These are phyloP conservation scores for Zymoseptoria ardabiliae DNA, from an alignment of 2,329 filamentous ascomycete species.

Conservation along the genomic window DNA sequence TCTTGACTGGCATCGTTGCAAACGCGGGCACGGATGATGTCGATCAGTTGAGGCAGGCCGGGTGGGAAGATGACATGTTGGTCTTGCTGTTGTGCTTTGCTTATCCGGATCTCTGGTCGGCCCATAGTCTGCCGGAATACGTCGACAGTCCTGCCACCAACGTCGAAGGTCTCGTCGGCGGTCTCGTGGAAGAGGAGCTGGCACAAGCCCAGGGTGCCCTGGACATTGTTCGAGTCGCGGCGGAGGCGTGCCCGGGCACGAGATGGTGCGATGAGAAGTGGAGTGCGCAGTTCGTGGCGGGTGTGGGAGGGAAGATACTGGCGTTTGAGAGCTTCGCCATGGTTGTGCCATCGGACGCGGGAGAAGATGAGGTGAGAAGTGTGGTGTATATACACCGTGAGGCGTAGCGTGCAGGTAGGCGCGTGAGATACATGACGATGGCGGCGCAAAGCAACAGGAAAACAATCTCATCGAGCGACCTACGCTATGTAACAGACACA, in stretches of 20 bases:
- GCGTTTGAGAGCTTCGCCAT: conserved; percentile 28
- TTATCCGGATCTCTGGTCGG: conserved; percentile 12
- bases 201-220: conserved; percentile 20
- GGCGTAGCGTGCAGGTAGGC: not conserved
- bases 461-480: not conserved
- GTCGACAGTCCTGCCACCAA: conserved; percentile 1
- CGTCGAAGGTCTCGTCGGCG: not conserved
- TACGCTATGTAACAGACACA: not conserved
- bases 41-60: conserved; percentile 24
- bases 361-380: conserved; percentile 20
- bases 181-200: not conserved
- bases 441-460: not conserved
- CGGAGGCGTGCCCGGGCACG: conserved; percentile 10
- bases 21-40: conserved; percentile 26
- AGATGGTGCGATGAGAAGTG: conserved; percentile 24
- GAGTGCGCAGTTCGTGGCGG: conserved; percentile 23
- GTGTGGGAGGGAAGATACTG: conserved; percentile 25
- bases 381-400: conserved; percentile 25
- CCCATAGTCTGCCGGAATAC: conserved; percentile 16
- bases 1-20: conserved; percentile 28
- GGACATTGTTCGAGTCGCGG: conserved; percentile 18
- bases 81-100: conserved; percentile 28
- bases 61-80: conserved; percentile 32
- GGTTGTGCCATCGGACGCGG: conserved; percentile 20
- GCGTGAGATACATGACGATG: not conserved